Evolutionary conservation across 78 protist species (phyloP).

Genomic region (Creolimax fragrantissima): DNA sequence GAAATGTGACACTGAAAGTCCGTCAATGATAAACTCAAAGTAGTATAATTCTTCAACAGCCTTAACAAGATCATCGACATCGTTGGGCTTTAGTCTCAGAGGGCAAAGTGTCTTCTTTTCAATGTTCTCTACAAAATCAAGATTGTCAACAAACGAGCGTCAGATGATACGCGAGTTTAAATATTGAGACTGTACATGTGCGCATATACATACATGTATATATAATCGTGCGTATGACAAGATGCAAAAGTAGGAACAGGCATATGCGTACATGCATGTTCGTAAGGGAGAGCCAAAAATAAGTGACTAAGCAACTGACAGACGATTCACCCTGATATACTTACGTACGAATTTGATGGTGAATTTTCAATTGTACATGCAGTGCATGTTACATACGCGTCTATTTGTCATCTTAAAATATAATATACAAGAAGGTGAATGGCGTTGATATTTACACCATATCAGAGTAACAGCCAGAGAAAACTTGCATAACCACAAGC

Average conservation of each 20-base stretch:
- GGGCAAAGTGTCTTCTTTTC: conserved; percentile 56
- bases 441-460: no score
- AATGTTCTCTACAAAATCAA: neutral
- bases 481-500: no score
- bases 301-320: neutral
- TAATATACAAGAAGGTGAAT: no score
- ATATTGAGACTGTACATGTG: neutral
- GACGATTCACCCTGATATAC: no score
- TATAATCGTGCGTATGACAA: neutral
- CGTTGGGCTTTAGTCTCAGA: conserved; percentile 29
- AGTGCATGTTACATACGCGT: no score
- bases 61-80: conserved; percentile 41
- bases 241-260: neutral
- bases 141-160: neutral
- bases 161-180: no score
- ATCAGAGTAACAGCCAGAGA: no score
- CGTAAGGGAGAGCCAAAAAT: neutral
- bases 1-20: neutral
- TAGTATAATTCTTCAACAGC: conserved; percentile 78
- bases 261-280: neutral
- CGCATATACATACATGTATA: neutral
- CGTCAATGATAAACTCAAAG: conserved; percentile 68
- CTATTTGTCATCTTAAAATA: no score
- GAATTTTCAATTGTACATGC: no score
- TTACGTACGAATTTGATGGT: no score